phyloP scores from a whole-genome alignment of 306 rosid genomes.

The Castanea crenata region DNA sequence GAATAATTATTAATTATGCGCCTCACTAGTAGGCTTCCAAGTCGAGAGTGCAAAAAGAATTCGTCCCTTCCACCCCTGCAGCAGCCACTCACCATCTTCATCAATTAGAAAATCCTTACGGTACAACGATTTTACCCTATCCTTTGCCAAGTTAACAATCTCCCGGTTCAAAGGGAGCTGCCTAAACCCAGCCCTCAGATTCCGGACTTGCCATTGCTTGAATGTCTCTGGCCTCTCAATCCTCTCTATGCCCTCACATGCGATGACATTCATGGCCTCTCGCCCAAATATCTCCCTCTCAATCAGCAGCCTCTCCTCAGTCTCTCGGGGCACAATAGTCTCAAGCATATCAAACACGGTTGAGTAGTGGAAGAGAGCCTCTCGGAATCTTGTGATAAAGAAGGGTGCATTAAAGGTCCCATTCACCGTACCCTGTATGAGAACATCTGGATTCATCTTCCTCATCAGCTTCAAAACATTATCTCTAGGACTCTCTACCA shows the following conservation, averaged over 20 bases:
- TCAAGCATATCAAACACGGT: constrained; percentile 40
- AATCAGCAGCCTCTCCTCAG: constrained; percentile 35
- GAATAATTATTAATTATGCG: not conserved
- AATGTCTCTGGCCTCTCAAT: constrained; percentile 41
- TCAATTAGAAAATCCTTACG: constrained; percentile 37
- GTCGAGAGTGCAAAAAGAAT: constrained; percentile 34
- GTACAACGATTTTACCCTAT: constrained; percentile 18
- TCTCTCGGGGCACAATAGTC: constrained; percentile 24
- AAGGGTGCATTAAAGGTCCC: constrained; percentile 38
- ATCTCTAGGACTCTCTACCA: constrained; percentile 34
- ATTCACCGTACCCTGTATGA: constrained; percentile 27
- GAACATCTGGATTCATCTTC: constrained; percentile 34
- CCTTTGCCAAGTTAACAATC: constrained; percentile 28
- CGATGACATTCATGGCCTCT: constrained; percentile 42
- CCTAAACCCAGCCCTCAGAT: constrained; percentile 26
- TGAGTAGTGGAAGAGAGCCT: constrained; percentile 42
- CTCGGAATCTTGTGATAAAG: constrained; percentile 39
- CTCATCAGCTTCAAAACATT: constrained; percentile 28
- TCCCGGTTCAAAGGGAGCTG: constrained; percentile 37
- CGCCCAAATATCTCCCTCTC: constrained; percentile 36
- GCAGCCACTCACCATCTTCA: constrained; percentile 33
- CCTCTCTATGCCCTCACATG: constrained; percentile 42
- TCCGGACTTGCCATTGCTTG: constrained; percentile 40
- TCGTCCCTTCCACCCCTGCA: constrained; percentile 47
- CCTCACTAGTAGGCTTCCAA: constrained; percentile 23